Base-by-base conservation (phyloP, 306 rosid genomes). In the Pyrus betulifolia region DNA sequence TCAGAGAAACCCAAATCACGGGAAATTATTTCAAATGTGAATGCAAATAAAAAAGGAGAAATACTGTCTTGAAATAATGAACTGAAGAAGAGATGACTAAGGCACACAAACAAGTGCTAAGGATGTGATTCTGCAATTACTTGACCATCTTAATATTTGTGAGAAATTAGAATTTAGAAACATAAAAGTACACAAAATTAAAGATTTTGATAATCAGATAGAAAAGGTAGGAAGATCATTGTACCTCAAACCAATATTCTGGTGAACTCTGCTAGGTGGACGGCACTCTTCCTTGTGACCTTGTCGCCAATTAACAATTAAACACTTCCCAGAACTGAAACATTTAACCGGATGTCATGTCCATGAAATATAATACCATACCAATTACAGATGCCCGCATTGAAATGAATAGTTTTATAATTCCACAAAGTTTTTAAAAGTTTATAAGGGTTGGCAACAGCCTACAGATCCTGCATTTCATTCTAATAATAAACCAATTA, bases 221-320 rank as follows among this genome's bases (percentile, higher is more conserved):
- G 55, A 17, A 51, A 51, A 18, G 18, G 21, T 51, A 38, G 42
- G 42, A 38, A 38, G 42, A 38, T 38, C 9, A 38, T 38, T 38
- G 42, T 38, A 38, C 42, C 42, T 38, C 42, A 38, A 38, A 38
- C 42, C 85, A 80, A 74, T 49, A 76, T 38, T 76, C 52, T 7
- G 70, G n/a, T 75, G 64, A 67, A 61, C 38, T 58, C n/a, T 69
- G 71, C 40, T 76, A 31, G 89, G 88, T 79, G 92, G 93, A 71
- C 23, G 88, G 72, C 99, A 92, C 58, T 95, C 92, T 42, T 83
- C 89, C 83, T 84, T 95, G 86, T 95, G 97, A 45, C 99, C 99
- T 84, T 87, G 97, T 55, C 93, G 88, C 99, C 97, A 95, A 81
- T 95, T 97, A 77, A 85, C 72, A 30, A 92, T 89, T 88, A 92